Evolutionary conservation across 352 stramenopile genomes (phyloP).

Genomic region (Peronospora farinosa): DNA sequence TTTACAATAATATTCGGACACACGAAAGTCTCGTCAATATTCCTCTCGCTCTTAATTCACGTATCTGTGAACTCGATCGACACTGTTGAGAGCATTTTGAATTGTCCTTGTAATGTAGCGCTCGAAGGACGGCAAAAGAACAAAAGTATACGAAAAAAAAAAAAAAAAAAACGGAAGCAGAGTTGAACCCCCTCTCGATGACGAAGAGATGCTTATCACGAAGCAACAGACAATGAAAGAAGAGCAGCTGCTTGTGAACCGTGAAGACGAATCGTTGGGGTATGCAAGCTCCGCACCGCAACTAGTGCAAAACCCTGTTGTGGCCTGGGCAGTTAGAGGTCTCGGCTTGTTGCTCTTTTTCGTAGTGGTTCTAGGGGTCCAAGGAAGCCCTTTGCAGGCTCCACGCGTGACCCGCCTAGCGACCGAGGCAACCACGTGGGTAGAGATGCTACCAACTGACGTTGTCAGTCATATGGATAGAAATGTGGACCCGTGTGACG

Average conservation of each 20-base stretch:
- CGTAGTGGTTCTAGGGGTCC: conserved; percentile 42
- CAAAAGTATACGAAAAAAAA: conserved; percentile 32
- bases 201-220: conserved; percentile 7
- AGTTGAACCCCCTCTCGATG: conserved; percentile 2
- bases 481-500: conserved; percentile 45
- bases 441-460: conserved; percentile 26
- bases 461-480: conserved; percentile 45
- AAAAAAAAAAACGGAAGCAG: conserved; percentile 23
- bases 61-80: too few species aligned
- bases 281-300: conserved; percentile 5
- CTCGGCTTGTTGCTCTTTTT: conserved; percentile 35
- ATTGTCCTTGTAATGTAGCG: too few species aligned
- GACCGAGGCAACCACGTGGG: conserved; percentile 5
- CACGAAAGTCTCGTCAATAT: too few species aligned
- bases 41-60: too few species aligned
- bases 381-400: conserved; percentile 20
- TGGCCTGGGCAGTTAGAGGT: conserved; percentile 24
- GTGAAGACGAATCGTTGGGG: conserved; percentile 8
- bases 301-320: conserved; percentile 20
- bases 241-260: conserved; percentile 17
- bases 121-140: too few species aligned
- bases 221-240: conserved; percentile 9
- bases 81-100: too few species aligned
- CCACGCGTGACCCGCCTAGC: conserved; percentile 21
- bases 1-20: too few species aligned